These are phyloP conservation scores for Zoysia japonica DNA, from an alignment of 176 grass and related monocot genomes.

Conservation along the genomic window DNA sequence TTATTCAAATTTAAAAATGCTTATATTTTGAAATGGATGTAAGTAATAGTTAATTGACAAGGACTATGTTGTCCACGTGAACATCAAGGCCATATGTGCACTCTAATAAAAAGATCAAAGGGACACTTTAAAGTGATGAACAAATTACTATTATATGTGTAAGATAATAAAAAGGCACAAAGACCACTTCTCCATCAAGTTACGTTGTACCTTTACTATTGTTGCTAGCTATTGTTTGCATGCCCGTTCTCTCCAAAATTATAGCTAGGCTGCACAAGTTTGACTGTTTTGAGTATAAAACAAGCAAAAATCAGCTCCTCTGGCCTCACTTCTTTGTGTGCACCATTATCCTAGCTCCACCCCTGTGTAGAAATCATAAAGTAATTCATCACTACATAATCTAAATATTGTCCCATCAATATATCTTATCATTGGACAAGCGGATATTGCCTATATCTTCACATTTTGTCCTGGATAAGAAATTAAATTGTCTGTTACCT, in stretches of 20 bases:
- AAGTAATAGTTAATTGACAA: neutral
- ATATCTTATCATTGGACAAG: neutral
- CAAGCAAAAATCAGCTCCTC: too few relatives aligned
- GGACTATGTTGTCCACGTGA: slow-evolving; percentile 16
- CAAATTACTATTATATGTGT: neutral
- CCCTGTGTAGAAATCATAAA: too few relatives aligned
- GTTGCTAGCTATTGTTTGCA: too few relatives aligned
- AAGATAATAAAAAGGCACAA: neutral
- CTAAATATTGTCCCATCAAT: neutral
- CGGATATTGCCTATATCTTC: neutral
- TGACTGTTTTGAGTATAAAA: too few relatives aligned
- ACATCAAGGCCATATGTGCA: neutral
- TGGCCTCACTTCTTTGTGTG: too few relatives aligned
- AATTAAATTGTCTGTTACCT: too few relatives aligned
- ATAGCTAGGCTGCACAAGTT: too few relatives aligned
- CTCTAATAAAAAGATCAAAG: neutral
- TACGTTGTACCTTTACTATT: neutral
- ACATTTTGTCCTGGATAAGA: neutral
- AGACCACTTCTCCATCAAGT: neutral
- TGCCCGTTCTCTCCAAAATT: neutral
- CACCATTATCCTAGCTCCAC: too few relatives aligned
- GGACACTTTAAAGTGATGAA: neutral
- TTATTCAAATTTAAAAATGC: too few relatives aligned
- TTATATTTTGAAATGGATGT: too few relatives aligned
- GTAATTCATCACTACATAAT: too few relatives aligned